These are phyloP conservation scores for Linderniella brevidens DNA, from an alignment of 257 asterid genomes.

Conservation along the genomic window DNA sequence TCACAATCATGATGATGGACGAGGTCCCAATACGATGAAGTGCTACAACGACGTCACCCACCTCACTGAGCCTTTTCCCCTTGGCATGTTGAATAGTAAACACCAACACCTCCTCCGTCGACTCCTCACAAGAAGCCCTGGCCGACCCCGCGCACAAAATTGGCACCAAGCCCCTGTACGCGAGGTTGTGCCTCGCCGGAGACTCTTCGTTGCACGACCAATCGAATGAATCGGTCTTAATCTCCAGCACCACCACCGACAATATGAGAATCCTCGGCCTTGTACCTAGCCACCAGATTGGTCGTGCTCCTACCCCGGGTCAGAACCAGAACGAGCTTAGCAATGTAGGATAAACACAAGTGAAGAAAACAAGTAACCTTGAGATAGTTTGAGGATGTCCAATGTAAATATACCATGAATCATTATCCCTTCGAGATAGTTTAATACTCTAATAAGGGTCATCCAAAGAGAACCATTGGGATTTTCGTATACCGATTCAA, in stretches of 20 bases:
- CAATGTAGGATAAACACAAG: too few species aligned
- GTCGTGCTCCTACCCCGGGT: constrained; percentile 85
- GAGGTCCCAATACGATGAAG: constrained; percentile 80
- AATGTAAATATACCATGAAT: too few species aligned
- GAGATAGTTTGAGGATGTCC: too few species aligned
- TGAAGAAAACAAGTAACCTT: too few species aligned
- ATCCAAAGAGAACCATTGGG: too few species aligned
- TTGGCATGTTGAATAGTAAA: constrained; percentile 73
- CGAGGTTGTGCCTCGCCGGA: constrained; percentile 77
- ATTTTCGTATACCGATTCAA: too few species aligned
- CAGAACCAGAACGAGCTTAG: constrained; percentile 53
- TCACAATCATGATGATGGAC: constrained; percentile 76
- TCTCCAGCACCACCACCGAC: constrained; percentile 76
- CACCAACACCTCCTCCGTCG: constrained; percentile 73
- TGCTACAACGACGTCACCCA: constrained; percentile 63
- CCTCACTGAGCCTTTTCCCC: constrained; percentile 53
- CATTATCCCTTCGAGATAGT: too few species aligned
- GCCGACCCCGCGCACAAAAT: constrained; percentile 73
- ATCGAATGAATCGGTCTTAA: constrained; percentile 61
- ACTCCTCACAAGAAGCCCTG: constrained; percentile 73
- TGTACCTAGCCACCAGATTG: constrained; percentile 66
- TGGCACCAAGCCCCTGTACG: constrained; percentile 65
- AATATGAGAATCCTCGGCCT: constrained; percentile 73
- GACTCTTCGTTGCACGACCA: constrained; percentile 81
- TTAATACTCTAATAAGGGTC: too few species aligned